Conservation (phyloP, 75 land plant species). For the Selaginella tamariscina region DNA sequence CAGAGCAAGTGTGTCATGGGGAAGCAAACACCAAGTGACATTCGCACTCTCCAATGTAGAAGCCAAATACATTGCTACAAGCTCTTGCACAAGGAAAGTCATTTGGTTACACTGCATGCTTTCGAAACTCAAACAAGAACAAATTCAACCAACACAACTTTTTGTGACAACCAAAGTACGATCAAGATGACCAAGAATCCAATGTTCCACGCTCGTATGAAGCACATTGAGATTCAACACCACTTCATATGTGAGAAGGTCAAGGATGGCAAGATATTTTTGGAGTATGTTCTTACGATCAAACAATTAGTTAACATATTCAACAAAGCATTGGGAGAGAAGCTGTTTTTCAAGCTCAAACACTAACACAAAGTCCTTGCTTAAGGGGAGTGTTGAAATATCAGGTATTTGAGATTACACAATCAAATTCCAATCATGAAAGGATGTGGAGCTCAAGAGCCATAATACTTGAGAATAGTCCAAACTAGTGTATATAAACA, state of each 20-base stretch:
- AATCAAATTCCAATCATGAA: too few species aligned
- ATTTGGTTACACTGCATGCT: slow-evolving; percentile 8
- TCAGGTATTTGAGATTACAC: too few species aligned
- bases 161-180: slow-evolving; percentile 22
- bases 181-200: slow-evolving; percentile 12
- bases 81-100: slow-evolving; percentile 13
- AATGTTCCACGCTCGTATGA: slow-evolving; percentile 17
- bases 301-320: slow-evolving; percentile 19
- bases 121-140: not conserved
- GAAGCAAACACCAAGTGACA: slow-evolving; percentile 22
- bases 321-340: slow-evolving; percentile 8
- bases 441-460: too few species aligned
- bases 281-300: slow-evolving; percentile 2
- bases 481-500: too few species aligned
- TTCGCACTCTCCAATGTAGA: slow-evolving; percentile 16
- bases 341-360: not conserved
- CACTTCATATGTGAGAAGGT: slow-evolving; percentile 19
- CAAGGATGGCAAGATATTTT: not conserved
- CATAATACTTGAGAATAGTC: too few species aligned
- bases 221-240: slow-evolving; percentile 21
- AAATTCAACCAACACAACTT: not conserved
- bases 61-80: slow-evolving; percentile 11
- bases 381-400: too few species aligned
- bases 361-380: not conserved
- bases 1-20: slow-evolving; percentile 16